Evolutionary conservation across 192 early-diverging fungal genomes (phyloP).

Genomic region (Piromyces finnis): DNA sequence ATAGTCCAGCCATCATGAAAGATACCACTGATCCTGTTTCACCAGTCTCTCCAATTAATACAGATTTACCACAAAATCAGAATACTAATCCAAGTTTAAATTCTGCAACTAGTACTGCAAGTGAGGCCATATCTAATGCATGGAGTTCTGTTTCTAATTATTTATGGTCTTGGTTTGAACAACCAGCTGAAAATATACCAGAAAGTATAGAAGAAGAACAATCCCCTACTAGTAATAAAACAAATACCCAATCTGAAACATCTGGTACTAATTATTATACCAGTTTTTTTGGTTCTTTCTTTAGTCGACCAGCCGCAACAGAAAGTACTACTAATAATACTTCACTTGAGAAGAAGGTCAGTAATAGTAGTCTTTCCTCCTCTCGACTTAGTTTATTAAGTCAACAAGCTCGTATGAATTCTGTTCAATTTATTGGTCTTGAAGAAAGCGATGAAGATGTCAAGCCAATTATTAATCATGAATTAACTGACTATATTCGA

Average conservation of each 20-base stretch:
- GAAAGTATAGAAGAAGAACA: no score
- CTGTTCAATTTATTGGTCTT: neutral
- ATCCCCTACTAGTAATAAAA: no score
- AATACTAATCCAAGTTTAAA: neutral
- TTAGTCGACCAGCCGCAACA: neutral
- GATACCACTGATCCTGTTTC: no score
- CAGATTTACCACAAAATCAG: neutral
- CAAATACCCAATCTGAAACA: no score
- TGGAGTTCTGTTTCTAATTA: neutral
- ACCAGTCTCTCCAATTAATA: neutral
- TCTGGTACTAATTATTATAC: neutral
- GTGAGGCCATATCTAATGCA: neutral
- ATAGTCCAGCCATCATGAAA: no score
- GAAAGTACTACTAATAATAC: neutral
- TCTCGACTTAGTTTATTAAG: neutral
- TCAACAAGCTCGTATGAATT: neutral
- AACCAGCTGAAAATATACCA: no score
- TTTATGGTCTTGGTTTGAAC: neutral
- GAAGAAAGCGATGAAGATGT: neutral
- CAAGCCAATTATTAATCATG: neutral
- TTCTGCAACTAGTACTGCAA: neutral
- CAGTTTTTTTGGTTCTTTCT: neutral
- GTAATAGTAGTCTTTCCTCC: neutral
- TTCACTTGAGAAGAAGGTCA: neutral
- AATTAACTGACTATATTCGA: neutral